These are phyloP conservation scores for Suillus hirtellus DNA, from an alignment of 768 basidiomycete species.

Conservation along the genomic window DNA sequence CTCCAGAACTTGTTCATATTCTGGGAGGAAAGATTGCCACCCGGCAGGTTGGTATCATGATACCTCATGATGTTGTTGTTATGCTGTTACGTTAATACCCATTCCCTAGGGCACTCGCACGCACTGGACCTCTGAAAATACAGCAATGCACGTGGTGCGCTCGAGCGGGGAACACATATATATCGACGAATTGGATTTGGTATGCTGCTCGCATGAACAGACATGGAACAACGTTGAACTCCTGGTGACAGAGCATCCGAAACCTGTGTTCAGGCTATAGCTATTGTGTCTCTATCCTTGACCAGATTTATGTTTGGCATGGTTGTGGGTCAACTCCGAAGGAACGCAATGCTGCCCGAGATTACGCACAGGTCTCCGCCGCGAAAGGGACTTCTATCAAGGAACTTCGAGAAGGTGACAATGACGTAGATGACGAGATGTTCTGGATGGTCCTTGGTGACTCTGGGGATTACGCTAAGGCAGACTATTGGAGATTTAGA, in stretches of 20 bases:
- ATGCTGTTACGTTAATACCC: constrained; percentile 7
- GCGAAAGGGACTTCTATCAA: constrained; percentile 40
- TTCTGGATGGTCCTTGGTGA: constrained; percentile 89
- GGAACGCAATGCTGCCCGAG: constrained; percentile 63
- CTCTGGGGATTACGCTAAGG: constrained; percentile 63
- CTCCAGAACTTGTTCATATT: constrained; percentile 56
- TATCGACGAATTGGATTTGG: constrained; percentile 75
- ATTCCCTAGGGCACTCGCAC: constrained; percentile 58
- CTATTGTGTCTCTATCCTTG: constrained; percentile 72
- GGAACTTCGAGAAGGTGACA: constrained; percentile 66
- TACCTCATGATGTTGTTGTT: constrained; percentile 12
- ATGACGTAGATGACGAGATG: constrained; percentile 67
- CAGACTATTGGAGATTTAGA: constrained; percentile 84
- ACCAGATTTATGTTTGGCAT: constrained; percentile 78
- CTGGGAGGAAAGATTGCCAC: constrained; percentile 74
- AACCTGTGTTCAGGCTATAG: constrained; percentile 86
- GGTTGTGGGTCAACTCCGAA: constrained; percentile 62
- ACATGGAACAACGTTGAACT: constrained; percentile 11
- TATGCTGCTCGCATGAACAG: constrained; percentile 29
- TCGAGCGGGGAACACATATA: constrained; percentile 47
- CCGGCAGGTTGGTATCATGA: constrained; percentile 55
- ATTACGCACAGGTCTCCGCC: constrained; percentile 56
- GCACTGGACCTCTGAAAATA: constrained; percentile 80
- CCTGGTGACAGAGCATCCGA: constrained; percentile 46
- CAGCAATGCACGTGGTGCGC: constrained; percentile 77